Conservation (phyloP, 352 stramenopile genomes). For the Pythium oligandrum region DNA sequence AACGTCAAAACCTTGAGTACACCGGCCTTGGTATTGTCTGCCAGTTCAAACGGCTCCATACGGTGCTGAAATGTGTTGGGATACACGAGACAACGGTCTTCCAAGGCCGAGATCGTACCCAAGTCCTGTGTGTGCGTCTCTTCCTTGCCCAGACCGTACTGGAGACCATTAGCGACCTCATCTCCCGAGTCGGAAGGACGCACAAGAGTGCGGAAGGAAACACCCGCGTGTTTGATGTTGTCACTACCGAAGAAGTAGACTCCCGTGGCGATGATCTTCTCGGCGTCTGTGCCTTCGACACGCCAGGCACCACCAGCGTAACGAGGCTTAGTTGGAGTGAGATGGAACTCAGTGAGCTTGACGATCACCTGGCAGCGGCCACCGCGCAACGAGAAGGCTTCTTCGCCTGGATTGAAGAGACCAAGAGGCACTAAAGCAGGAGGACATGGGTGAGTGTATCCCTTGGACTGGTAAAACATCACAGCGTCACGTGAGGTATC, state of each 20-base stretch:
- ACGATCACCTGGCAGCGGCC: slow-evolving; percentile 24
- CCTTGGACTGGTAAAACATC: slow-evolving; percentile 7
- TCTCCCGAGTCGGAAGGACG: slow-evolving; percentile 5
- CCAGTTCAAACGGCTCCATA: slow-evolving; percentile 22
- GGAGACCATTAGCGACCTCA: slow-evolving; percentile 5
- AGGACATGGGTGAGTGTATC: not conserved
- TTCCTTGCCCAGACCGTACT: slow-evolving; percentile 10
- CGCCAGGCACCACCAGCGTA: slow-evolving; percentile 22
- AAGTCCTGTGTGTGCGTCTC: slow-evolving; percentile 10
- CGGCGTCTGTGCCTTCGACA: slow-evolving; percentile 19
- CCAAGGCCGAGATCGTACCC: slow-evolving; percentile 10
- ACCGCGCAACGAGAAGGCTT: slow-evolving; percentile 6
- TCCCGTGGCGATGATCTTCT: slow-evolving; percentile 27
- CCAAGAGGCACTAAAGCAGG: slow-evolving; percentile 7
- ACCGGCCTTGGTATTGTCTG: slow-evolving; percentile 13
- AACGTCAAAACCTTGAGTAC: slow-evolving; percentile 27
- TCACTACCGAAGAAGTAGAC: slow-evolving; percentile 25
- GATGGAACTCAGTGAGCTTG: slow-evolving; percentile 20
- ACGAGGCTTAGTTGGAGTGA: slow-evolving; percentile 23
- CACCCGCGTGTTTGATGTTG: slow-evolving; percentile 21
- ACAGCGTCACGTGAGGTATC: not conserved
- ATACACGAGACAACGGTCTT: slow-evolving; percentile 22
- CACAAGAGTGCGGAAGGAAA: slow-evolving; percentile 21
- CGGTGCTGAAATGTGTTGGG: slow-evolving; percentile 25
- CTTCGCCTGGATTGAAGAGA: slow-evolving; percentile 12